Evolutionary conservation across 805 yeast species (phyloP).

Genomic region (Starmerella bombicola): DNA sequence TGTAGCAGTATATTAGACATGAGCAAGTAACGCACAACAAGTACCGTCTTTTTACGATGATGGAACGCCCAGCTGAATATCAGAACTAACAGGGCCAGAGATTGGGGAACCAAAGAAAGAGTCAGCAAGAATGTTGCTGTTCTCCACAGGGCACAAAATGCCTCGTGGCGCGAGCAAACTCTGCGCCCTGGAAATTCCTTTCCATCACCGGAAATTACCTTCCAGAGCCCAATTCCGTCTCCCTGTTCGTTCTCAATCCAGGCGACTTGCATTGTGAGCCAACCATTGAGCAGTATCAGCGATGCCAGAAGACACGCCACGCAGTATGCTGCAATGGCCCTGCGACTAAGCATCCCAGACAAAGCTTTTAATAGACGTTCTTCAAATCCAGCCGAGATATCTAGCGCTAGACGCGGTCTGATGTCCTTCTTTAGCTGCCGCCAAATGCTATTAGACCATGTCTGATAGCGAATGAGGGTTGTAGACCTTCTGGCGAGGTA

Average conservation of each 20-base stretch:
- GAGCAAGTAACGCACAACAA: conserved; percentile 11
- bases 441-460: too few species aligned
- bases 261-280: conserved; percentile 11
- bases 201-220: conserved; percentile 3
- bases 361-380: background rate
- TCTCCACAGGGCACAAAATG: conserved; percentile 26
- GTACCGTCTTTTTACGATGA: conserved; percentile 21
- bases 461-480: too few species aligned
- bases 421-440: background rate
- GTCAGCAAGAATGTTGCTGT: conserved; percentile 24
- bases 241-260: conserved; percentile 17
- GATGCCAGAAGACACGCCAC: conserved; percentile 10
- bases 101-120: conserved; percentile 22
- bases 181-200: conserved; percentile 21
- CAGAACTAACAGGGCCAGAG: conserved; percentile 14
- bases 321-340: conserved; percentile 16
- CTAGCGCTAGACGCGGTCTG: background rate
- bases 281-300: conserved; percentile 5
- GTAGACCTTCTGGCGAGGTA: too few species aligned
- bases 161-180: conserved; percentile 15
- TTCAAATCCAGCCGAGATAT: background rate
- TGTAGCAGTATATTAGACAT: conserved; percentile 21
- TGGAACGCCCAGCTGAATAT: conserved; percentile 19
- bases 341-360: conserved; percentile 5
- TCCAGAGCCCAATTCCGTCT: conserved; percentile 14